These are phyloP conservation scores for Ceratocystiopsis brevicomis DNA, from an alignment of 2,329 filamentous ascomycete genomes.

Conservation along the genomic window DNA sequence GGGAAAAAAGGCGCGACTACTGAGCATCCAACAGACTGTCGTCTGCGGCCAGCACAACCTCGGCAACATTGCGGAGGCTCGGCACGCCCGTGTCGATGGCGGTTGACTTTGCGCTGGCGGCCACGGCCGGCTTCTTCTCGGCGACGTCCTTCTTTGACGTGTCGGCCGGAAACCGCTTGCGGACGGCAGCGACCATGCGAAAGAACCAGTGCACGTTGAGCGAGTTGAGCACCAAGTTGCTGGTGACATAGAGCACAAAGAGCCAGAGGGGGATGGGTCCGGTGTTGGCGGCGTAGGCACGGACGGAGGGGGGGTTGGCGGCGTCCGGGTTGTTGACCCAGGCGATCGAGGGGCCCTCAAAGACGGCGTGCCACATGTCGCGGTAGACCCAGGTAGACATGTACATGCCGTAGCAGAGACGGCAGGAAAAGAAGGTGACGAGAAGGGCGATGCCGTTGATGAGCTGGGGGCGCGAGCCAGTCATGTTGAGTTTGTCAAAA, in stretches of 20 bases:
- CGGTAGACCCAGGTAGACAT: constrained; percentile 49
- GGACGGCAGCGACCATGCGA: constrained; percentile 67
- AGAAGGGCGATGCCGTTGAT: constrained; percentile 61
- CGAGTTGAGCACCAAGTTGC: constrained; percentile 53
- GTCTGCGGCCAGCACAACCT: constrained; percentile 2
- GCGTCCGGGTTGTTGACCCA: constrained; percentile 10
- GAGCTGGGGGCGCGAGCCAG: constrained; percentile 52
- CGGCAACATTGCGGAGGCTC: neutral
- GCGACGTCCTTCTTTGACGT: constrained; percentile 5
- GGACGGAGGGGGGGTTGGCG: constrained; percentile 17
- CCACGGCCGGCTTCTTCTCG: neutral
- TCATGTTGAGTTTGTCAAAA: constrained; percentile 70
- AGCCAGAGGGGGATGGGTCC: constrained; percentile 51
- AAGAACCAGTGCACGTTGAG: constrained; percentile 75
- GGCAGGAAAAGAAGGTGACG: constrained; percentile 55
- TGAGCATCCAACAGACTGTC: constrained; percentile 5
- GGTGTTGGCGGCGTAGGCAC: constrained; percentile 29
- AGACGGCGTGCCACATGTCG: constrained; percentile 46
- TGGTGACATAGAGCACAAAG: constrained; percentile 43
- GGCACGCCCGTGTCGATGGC: constrained; percentile 10
- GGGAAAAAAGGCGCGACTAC: too few species aligned
- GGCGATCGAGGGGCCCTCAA: constrained; percentile 18
- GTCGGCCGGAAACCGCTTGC: constrained; percentile 43
- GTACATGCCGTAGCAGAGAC: constrained; percentile 60
- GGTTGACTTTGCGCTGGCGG: constrained; percentile 8